Evolutionary conservation across 495 filamentous ascomycete species (phyloP), one percentile per base, ranked within the genome.

Genomic region (Cenococcum geophilum): DNA sequence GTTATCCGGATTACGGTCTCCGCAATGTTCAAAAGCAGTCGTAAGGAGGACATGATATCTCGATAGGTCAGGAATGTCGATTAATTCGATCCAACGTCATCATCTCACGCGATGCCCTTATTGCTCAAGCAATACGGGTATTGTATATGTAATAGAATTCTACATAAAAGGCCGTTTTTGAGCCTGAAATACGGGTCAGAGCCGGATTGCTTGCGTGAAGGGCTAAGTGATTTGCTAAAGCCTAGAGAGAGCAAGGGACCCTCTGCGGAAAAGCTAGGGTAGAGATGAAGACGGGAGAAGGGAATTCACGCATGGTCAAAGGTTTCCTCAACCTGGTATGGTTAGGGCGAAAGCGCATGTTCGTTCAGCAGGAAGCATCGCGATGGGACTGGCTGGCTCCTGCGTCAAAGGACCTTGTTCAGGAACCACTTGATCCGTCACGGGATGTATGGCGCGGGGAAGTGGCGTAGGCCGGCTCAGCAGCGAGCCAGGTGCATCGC

Each of bases 1-100:
- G 49, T 52, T 52, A 52, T 52, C 25, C 49, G 49, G 49, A 32
- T 27, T 16, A 52, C 49, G 14, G 20, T 52, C 25, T 23, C 23
- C 25, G 49, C 49, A 22, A 52, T 27, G 25, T 25, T 32, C 16
- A 25, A 52, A 52, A 32, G 16, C 10, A 23, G 18, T 25, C 10
- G 16, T 32, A 16, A 10, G 8, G 6, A 22, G 16, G 23, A 32
- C 14, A 52, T 10, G 22, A 52, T 52, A 52, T 1, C 49, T 27
- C 8, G 18, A 27, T 52, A 52, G 49, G 49, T 25, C 25, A 16
- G 21, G 22, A 52, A 52, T 52, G 25, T 52, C 20, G 49, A 52
- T 52, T 52, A 20, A 52, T 9, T 52, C 49, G 49, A 52, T 52
- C 5, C 20, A 4, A 10, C 8, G 49, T 45, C 49, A 52, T 52